Base-by-base conservation (phyloP, 2,329 filamentous ascomycete genomes). In the Fusarium abutilonis region DNA sequence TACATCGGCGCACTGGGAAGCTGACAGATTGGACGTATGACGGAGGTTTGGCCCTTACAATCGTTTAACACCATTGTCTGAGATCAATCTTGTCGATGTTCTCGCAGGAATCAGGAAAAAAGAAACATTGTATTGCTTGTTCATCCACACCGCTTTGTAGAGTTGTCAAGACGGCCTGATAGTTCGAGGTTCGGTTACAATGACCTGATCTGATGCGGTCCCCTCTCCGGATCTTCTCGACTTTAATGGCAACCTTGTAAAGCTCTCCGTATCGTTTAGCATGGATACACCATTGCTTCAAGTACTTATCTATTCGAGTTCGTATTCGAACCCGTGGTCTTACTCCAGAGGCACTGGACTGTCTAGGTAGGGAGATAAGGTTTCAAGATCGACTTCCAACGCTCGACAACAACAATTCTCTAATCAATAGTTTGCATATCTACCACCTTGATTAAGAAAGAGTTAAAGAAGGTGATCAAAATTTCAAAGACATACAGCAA, bases 321-420 rank as follows among this genome's bases (percentile, higher is more conserved):
- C 56, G 55, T 60, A 48, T 43, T 60, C 55, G 38, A 53, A 40
- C 21, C 31, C 31, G 11, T 32, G 13, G 13, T 14, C 3, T 14
- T 32, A 14, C 10, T 11, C 31, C 13, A 13, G 11, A 32, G 31
- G 6, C 13, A 32, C 11, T 32, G 26, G 5, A 9, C 10, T 11
- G 19, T 19, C 19, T 19, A 4, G 19, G 19, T 19, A 19, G 4
- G 19, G 3, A 3, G 19, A 19, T 19, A 19, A 19, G 19, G 19
- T 19, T 4, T 3, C 19, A 19, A 19, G 19, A 19, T 19, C 19
- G 19, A 19, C 19, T 19, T 19, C 19, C 19, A 19, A 19, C 19
- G 19, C 19, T 19, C 19, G 19, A 19, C 19, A 19, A 19, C 19
- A 19, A 19, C 3, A 19, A 19, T 19, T 19, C 19, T 19, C 3